Base-by-base conservation (phyloP, 371 early-diverging fungal genomes). In the Mucor ambiguus region DNA sequence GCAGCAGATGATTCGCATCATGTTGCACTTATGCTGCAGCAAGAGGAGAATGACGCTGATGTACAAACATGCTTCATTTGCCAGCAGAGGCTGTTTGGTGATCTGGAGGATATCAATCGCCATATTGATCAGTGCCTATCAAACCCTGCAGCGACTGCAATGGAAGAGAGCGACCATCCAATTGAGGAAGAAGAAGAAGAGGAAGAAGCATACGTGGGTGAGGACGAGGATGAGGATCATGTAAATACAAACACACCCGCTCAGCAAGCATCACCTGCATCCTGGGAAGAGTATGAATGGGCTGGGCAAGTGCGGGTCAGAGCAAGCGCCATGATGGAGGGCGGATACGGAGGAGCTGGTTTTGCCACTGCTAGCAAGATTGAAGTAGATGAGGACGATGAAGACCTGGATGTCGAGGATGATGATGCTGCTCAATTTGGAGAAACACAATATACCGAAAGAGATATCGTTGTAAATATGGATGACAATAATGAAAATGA, bases 281-380 rank as follows among this genome's bases (percentile, higher is more conserved):
- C 71, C 4, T 90, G 91, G 82, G 90, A 89, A 41, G 91, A 91
- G 65, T 95, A 95, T 57, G 88, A 88, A 49, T 95, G 94, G 93
- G 93, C 90, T 1, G 96, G 96, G 0, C 90, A 94, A 70, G 87
- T 85, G 7, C 83, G 96, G 5, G 87, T 95, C 7, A 84, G 96
- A 20, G 92, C 90, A 1, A 89, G 93, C 0, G 87, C 95, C 0
- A 78, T 95, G 80, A 82, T 94, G 71, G 93, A 94, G 68, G 95
- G 94, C n/a, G 90, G 92, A 8, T 87, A 85, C 64, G 79, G 81
- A 68, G 86, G 88, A 3, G 84, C 78, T 32, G 85, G 86, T 3
- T 85, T 85, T 44, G 77, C 86, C 20, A 85, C 86, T 3, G 66
- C 83, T 38, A 81, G 74, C 33, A 82, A 82, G 69, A 29, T 52